These are phyloP conservation scores for Sporothrix luriei DNA, from an alignment of 2,329 filamentous ascomycete genomes.

Conservation along the genomic window DNA sequence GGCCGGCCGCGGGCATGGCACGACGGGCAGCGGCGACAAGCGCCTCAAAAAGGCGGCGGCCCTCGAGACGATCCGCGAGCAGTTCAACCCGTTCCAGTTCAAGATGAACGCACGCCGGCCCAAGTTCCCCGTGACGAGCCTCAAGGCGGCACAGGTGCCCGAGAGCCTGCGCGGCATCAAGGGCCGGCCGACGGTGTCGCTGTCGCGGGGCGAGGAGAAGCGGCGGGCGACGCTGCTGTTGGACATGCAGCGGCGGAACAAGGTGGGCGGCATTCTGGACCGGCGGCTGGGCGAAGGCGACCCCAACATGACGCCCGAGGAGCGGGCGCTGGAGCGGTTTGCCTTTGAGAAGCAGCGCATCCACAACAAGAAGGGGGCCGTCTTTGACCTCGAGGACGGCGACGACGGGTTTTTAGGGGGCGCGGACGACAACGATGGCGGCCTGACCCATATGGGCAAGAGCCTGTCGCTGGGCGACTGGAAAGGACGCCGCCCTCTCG, in stretches of 20 bases:
- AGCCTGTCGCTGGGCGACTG: constrained; percentile 35
- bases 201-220: constrained; percentile 85
- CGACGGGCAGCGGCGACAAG: constrained; percentile 60
- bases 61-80: constrained; percentile 83
- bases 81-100: constrained; percentile 97
- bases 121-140: constrained; percentile 83
- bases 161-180: constrained; percentile 62
- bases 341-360: constrained; percentile 80
- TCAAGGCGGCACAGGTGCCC: constrained; percentile 54
- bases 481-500: constrained; percentile 30
- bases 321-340: constrained; percentile 88
- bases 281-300: constrained; percentile 95
- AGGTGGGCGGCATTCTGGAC: constrained; percentile 89
- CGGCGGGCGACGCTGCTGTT: constrained; percentile 81
- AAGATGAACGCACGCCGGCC: constrained; percentile 75
- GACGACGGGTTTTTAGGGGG: constrained; percentile 50
- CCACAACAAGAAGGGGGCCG: constrained; percentile 68
- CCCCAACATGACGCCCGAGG: constrained; percentile 88
- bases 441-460: constrained; percentile 55
- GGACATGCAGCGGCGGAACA: constrained; percentile 86
- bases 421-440: constrained; percentile 22
- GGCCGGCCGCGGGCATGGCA: constrained; percentile 39
- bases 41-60: constrained; percentile 75
- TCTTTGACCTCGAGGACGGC: constrained; percentile 91
- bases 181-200: constrained; percentile 79